Evolutionary conservation across 78 protist species (phyloP), one percentile per base, ranked within the genome.

Genomic region (Dictyostelium firmibasis): DNA sequence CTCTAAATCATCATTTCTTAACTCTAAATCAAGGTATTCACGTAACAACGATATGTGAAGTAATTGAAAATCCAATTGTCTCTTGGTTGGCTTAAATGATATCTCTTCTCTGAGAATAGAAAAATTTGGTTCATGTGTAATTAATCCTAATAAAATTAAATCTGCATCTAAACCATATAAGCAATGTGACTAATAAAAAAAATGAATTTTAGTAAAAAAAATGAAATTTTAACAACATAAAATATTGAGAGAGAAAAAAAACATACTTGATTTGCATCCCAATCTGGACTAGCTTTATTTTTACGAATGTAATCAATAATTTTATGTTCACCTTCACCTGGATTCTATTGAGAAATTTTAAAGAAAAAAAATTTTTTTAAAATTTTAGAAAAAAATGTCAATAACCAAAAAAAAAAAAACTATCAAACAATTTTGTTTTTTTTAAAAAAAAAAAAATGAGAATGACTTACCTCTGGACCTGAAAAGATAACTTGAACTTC

Each of bases 251-350:
- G 9, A 1, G 29, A 57, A 64, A 25, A 25, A 25, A 64, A 64
- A 79, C 57, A 0, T 87, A 78, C 85, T 87, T 87, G 97, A 92
- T 96, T 97, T 4, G 99, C 97, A 87, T 98, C 76, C 98, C 98
- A 98, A 4, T 86, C 98, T 0, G 97, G 95, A 33, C 74, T 81
- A 10, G 79, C 53, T 47, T 98, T 84, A 69, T 97, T 98, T 70
- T 67, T 35, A 11, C 99, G 97, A 35, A 99, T 97, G 84, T 83
- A 99, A 25, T 99, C 99, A 97, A 99, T 98, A 79, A 99, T 98
- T 96, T 99, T 99, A 97, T 99, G 99, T 97, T 99, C 99, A n/a
- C 99, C 99, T 94, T 99, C 99, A 23, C 99, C 99, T 4, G 99
- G 99, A 38, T 81, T 79, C 92, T 81, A 31, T 47, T 27, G 23